Evolutionary conservation across 176 grass and related monocot species (phyloP).

Genomic region (Coix lacrymajobi): DNA sequence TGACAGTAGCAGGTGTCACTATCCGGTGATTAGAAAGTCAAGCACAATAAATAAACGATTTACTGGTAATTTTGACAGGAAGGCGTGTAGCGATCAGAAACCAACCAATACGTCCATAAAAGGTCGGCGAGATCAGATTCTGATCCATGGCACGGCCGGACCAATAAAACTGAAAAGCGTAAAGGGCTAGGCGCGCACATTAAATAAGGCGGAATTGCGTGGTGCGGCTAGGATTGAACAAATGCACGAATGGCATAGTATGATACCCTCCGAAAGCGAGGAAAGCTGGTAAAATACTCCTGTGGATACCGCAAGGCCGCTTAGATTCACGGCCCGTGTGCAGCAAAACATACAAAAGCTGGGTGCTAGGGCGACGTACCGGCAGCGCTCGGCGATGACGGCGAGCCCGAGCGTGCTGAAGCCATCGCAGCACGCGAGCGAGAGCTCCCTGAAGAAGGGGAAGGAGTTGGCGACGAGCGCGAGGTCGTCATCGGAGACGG

Average conservation of each 20-base stretch:
- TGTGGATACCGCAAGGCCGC: background rate
- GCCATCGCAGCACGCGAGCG: conserved; percentile 85
- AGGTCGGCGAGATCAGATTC: conserved; percentile 39
- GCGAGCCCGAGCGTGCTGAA: conserved; percentile 89
- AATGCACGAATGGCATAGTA: conserved; percentile 35
- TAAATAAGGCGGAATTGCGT: conserved; percentile 35
- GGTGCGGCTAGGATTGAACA: conserved; percentile 35
- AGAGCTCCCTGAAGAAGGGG: conserved; percentile 68
- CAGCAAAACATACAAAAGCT: background rate
- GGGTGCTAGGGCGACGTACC: conserved; percentile 27
- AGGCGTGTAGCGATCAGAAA: conserved; percentile 20
- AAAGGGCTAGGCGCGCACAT: conserved; percentile 30
- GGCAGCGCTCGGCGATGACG: conserved; percentile 63
- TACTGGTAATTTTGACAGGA: conserved; percentile 1
- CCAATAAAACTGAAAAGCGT: conserved; percentile 40
- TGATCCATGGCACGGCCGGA: conserved; percentile 22
- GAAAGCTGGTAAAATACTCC: conserved; percentile 31
- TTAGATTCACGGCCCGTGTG: conserved; percentile 28
- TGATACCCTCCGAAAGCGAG: conserved; percentile 23
- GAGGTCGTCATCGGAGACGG: conserved; percentile 72
- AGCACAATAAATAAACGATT: conserved; percentile 17
- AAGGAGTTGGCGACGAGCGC: conserved; percentile 49
- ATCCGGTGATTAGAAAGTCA: background rate
- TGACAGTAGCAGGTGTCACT: conserved; percentile 17
- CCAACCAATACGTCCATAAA: conserved; percentile 11